Evolutionary conservation across 2,329 filamentous ascomycete species (phyloP), one percentile per base, ranked within the genome.

Genomic region (Hypoxylon sp.): DNA sequence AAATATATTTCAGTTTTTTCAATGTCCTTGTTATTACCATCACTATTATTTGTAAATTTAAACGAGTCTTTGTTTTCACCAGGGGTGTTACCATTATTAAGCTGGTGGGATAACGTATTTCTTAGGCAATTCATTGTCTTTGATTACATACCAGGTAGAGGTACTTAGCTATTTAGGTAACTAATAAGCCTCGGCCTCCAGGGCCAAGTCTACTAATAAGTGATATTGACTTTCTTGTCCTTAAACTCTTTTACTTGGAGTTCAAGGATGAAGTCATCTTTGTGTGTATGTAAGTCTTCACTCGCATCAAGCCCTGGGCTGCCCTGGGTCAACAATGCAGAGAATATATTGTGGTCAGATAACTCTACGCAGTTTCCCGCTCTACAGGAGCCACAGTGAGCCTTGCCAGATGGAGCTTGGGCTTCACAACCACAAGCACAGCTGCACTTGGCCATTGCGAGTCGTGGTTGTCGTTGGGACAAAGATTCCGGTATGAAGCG

Each of bases 351-450:
- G 25, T 3, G 25, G 2, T 34, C 11, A 12, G 16, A 2, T 9
- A 11, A 19, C 16, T 2, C 6, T 11, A 41, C 37, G 16, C 37
- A 41, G 37, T 41, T 41, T 41, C 37, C 37, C 2, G n/a, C 16
- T 21, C 37, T n/a, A 16, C 37, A 41, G 37, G 37, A 48, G 46
- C 30, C 54, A 19, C 54, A 57, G 43, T 57, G 54, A 41, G 54
- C 54, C 30, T 29, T 59, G 27, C 55, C 55, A 12, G 19, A 16
- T 4, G 55, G 27, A 8, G 46, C 46, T 2, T 51, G 12, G 12
- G 25, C 54, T 11, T 43, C 30, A 43, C 54, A 58, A 2, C 45
- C 54, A 30, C 54, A 58, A 48, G 54, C 54, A 50, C 45, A 58
- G 30, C 5, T 41, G 32, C 54, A 58, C 19, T 58, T 58, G n/a